These are phyloP conservation scores for California macrophylla DNA, from an alignment of 441 rosid species.

Conservation along the genomic window DNA sequence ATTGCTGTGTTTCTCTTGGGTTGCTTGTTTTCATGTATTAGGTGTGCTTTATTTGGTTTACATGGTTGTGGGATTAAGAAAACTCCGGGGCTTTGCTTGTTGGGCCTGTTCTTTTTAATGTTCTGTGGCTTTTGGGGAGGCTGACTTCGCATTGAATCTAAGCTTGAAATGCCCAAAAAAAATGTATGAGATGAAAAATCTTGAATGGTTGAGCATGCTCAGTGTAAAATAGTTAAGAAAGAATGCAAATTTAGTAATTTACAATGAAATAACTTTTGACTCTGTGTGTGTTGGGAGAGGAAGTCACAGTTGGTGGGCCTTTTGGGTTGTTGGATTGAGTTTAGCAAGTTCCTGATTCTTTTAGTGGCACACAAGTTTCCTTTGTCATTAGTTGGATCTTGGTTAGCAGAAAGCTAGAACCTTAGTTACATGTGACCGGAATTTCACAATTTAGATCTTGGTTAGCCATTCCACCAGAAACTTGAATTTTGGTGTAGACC, in stretches of 20 bases:
- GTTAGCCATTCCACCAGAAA: neutral
- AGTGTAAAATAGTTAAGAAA: neutral
- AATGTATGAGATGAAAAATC: neutral
- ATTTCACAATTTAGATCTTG: neutral
- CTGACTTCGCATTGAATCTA: neutral
- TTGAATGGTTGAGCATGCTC: neutral
- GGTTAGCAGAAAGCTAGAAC: neutral
- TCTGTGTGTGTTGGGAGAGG: neutral
- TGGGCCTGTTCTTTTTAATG: neutral
- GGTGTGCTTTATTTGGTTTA: conserved; percentile 5
- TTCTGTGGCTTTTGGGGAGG: neutral
- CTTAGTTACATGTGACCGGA: neutral
- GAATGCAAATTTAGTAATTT: neutral
- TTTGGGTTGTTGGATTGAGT: neutral
- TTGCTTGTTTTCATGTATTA: neutral
- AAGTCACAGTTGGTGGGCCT: neutral
- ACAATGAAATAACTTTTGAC: neutral
- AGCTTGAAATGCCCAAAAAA: neutral
- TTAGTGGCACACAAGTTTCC: neutral
- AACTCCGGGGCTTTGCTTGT: neutral
- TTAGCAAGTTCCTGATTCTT: neutral
- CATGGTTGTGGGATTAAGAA: conserved; percentile 1
- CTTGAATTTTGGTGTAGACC: neutral
- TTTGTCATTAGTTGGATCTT: neutral
- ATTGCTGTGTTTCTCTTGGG: neutral